These are phyloP conservation scores for Geotrichum restrictum DNA, from an alignment of 1,139 yeast genomes.

Conservation along the genomic window DNA sequence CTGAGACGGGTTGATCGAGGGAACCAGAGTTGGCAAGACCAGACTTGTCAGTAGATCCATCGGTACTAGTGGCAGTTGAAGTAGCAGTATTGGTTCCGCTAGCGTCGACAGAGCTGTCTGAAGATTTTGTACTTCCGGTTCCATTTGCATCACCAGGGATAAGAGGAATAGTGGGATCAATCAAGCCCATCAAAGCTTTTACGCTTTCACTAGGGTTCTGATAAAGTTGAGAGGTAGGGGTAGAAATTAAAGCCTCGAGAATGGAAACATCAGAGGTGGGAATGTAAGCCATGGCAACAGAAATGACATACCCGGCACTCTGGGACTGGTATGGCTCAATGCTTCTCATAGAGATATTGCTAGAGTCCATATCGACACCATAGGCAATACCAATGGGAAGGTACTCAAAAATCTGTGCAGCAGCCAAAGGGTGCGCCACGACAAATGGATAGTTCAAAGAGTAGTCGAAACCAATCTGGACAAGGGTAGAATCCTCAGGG, in stretches of 20 bases:
- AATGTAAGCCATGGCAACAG: slow-evolving; percentile 41
- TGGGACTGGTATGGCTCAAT: slow-evolving; percentile 39
- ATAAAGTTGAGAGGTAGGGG: slow-evolving; percentile 38
- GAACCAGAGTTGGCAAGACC: slow-evolving; percentile 33
- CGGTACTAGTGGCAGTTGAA: neutral
- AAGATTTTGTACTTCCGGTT: slow-evolving; percentile 19
- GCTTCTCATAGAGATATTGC: slow-evolving; percentile 35
- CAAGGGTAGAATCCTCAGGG: slow-evolving; percentile 34
- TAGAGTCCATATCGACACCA: slow-evolving; percentile 34
- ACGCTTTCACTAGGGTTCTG: slow-evolving; percentile 37
- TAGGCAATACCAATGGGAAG: slow-evolving; percentile 41
- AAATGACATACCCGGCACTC: slow-evolving; percentile 37
- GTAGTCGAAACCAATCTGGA: slow-evolving; percentile 43
- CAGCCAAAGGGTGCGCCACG: slow-evolving; percentile 41
- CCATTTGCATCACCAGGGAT: slow-evolving; percentile 26
- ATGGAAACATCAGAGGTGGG: slow-evolving; percentile 35
- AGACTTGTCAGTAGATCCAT: slow-evolving; percentile 10
- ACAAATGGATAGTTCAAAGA: slow-evolving; percentile 43
- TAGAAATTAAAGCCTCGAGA: slow-evolving; percentile 34
- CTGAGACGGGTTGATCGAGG: slow-evolving; percentile 35
- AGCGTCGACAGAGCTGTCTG: slow-evolving; percentile 13
- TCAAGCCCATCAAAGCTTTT: slow-evolving; percentile 38
- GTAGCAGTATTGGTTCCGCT: slow-evolving; percentile 17
- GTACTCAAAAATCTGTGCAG: slow-evolving; percentile 44
- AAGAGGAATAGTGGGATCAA: slow-evolving; percentile 41